A percentile compares a stretch with the other conserved stretches of the same genome.
Evolutionary conservation across 768 basidiomycete species (phyloP).

Genomic region (Pisolithus marmoratus): DNA sequence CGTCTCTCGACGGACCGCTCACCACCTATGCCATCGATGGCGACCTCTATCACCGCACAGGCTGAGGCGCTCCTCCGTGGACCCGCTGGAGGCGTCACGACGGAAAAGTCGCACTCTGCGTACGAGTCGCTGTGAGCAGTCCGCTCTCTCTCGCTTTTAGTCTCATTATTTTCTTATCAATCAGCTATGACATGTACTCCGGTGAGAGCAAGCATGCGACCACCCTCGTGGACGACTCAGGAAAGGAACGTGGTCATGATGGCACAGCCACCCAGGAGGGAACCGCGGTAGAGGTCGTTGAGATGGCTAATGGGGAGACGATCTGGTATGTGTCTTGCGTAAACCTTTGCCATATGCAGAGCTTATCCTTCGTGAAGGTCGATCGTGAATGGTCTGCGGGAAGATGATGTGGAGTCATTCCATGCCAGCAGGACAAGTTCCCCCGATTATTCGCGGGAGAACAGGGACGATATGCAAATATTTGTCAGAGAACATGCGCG

Average conservation of each 20-base stretch:
- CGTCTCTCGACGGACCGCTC: conserved; percentile 64
- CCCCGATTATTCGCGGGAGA: conserved; percentile 62
- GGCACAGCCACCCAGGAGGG: conserved; percentile 34
- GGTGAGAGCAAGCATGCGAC: conserved; percentile 45
- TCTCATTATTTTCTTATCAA: conserved; percentile 15
- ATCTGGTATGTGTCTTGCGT: conserved; percentile 56
- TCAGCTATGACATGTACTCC: conserved; percentile 76
- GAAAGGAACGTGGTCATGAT: conserved; percentile 15
- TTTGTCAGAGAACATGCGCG: conserved; percentile 72
- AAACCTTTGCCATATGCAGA: not conserved
- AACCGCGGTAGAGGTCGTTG: conserved; percentile 72
- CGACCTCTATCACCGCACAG: conserved; percentile 42
- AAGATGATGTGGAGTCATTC: conserved; percentile 65
- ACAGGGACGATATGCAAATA: conserved; percentile 54
- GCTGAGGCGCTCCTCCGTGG: conserved; percentile 36
- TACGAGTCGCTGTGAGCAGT: conserved; percentile 74
- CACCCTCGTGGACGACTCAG: conserved; percentile 31
- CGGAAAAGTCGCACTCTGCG: conserved; percentile 63
- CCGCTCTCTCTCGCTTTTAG: conserved; percentile 9
- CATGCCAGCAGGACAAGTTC: conserved; percentile 68
- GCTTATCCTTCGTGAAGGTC: conserved; percentile 38
- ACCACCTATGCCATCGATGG: conserved; percentile 65
- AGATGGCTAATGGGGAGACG: conserved; percentile 82
- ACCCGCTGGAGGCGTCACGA: conserved; percentile 32
- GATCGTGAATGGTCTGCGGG: conserved; percentile 78